Evolutionary conservation across 441 rosid species (phyloP).

Genomic region (Erodium moschatum): DNA sequence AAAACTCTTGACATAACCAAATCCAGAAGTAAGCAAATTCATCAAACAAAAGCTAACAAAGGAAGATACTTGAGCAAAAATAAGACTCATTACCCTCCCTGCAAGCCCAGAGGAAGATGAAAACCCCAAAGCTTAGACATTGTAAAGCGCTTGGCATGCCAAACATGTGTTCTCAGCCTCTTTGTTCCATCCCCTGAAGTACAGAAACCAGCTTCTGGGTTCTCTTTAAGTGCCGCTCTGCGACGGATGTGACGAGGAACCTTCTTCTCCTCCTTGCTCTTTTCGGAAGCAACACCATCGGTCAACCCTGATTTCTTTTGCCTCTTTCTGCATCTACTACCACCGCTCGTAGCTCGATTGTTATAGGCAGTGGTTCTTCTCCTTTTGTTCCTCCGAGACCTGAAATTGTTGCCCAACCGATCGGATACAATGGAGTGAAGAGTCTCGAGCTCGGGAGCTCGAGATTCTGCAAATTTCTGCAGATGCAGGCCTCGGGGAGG

Average conservation of each 20-base stretch:
- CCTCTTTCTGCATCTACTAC: constrained; percentile 29
- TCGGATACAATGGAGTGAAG: constrained; percentile 52
- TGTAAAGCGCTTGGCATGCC: constrained; percentile 86
- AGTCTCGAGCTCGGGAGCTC: constrained; percentile 59
- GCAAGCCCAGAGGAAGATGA: constrained; percentile 77
- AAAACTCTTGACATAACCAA: background rate
- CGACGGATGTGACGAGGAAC: constrained; percentile 50
- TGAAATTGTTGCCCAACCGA: constrained; percentile 52
- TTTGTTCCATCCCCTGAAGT: constrained; percentile 79
- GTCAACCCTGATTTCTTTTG: constrained; percentile 24
- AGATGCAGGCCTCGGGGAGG: constrained; percentile 60
- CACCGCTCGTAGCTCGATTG: constrained; percentile 34
- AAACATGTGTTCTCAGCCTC: constrained; percentile 81
- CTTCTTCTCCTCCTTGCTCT: constrained; percentile 16
- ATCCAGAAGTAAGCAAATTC: constrained; percentile 2
- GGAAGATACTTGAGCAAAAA: background rate
- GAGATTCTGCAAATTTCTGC: constrained; percentile 54
- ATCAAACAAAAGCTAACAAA: background rate
- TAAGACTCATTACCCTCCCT: constrained; percentile 48
- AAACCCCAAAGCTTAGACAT: constrained; percentile 86
- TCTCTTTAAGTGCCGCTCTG: constrained; percentile 54
- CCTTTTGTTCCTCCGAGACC: constrained; percentile 61
- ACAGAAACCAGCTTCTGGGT: constrained; percentile 39
- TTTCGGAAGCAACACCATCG: constrained; percentile 19
- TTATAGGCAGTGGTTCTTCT: constrained; percentile 68